Percentiles rank a stretch among this genome's conserved stretches.
phyloP scores from a whole-genome alignment of 2,329 filamentous ascomycete species.

The Fusarium papillatum region DNA sequence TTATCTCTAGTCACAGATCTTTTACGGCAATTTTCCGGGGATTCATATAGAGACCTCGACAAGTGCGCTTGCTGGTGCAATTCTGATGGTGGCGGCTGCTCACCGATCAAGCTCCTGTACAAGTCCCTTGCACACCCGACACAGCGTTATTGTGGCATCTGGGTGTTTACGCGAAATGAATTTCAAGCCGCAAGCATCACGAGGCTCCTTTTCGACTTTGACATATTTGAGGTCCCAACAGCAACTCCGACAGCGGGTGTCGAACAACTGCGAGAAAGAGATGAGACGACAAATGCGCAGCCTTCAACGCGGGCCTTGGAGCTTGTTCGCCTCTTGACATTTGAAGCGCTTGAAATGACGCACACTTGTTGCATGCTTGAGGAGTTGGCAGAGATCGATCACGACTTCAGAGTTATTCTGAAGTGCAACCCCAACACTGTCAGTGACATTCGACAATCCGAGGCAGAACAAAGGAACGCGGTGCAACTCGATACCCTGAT shows the following conservation, averaged over 20 bases:
- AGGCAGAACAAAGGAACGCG: not conserved
- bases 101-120: not conserved
- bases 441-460: not conserved
- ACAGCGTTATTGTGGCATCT: rapidly evolving
- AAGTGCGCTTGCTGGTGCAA: conserved; percentile 3
- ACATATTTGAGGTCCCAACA: not conserved
- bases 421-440: not conserved
- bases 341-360: not conserved
- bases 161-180: rapidly evolving
- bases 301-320: not conserved
- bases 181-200: not conserved
- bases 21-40: not conserved
- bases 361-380: not conserved
- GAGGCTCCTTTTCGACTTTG: not conserved
- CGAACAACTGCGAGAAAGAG: not conserved
- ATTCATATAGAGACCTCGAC: not conserved
- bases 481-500: not conserved
- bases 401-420: not conserved
- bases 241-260: not conserved
- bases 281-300: not conserved
- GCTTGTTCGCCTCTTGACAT: not conserved
- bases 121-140: not conserved
- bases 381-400: rapidly evolving
- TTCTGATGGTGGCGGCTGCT: not conserved
- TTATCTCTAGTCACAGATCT: not conserved